Evolutionary conservation across 768 basidiomycete species (phyloP).

Genomic region (Collybia mongolica): DNA sequence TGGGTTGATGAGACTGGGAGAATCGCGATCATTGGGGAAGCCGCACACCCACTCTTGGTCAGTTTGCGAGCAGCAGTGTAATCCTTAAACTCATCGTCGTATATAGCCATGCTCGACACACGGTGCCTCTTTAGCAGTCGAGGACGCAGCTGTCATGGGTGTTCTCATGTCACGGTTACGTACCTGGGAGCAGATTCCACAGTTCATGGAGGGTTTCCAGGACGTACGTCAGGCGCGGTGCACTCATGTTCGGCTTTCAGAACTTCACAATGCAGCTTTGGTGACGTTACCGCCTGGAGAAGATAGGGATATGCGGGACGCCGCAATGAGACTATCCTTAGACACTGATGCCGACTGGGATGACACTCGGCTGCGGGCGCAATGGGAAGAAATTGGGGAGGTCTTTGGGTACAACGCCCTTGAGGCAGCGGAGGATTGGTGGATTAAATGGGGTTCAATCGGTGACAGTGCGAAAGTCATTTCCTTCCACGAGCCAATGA

Average conservation of each 20-base stretch:
- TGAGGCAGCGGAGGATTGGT: conserved; percentile 58
- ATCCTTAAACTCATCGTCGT: not conserved
- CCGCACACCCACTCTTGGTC: conserved; percentile 54
- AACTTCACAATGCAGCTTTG: conserved; percentile 40
- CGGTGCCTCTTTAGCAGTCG: conserved; percentile 43
- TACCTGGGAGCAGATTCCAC: conserved; percentile 40
- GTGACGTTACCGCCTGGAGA: conserved; percentile 43
- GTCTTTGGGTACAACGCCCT: conserved; percentile 50
- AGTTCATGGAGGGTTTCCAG: conserved; percentile 48
- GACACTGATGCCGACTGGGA: conserved; percentile 29
- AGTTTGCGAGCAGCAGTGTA: conserved; percentile 15
- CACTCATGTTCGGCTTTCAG: conserved; percentile 37
- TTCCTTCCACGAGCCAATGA: too few species aligned
- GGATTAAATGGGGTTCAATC: conserved; percentile 54
- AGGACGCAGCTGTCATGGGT: conserved; percentile 58
- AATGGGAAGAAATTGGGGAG: conserved; percentile 48
- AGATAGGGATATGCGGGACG: conserved; percentile 40
- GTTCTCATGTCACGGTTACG: conserved; percentile 50
- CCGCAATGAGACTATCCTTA: conserved; percentile 24
- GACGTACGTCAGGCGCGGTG: conserved; percentile 49
- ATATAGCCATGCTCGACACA: conserved; percentile 49
- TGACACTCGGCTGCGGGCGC: conserved; percentile 34
- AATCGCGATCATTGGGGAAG: conserved; percentile 51
- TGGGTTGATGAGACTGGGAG: conserved; percentile 50
- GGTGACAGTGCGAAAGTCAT: conserved; percentile 11